Base-by-base conservation (phyloP, 2,329 filamentous ascomycete genomes). In the Alternaria ethzedia region DNA sequence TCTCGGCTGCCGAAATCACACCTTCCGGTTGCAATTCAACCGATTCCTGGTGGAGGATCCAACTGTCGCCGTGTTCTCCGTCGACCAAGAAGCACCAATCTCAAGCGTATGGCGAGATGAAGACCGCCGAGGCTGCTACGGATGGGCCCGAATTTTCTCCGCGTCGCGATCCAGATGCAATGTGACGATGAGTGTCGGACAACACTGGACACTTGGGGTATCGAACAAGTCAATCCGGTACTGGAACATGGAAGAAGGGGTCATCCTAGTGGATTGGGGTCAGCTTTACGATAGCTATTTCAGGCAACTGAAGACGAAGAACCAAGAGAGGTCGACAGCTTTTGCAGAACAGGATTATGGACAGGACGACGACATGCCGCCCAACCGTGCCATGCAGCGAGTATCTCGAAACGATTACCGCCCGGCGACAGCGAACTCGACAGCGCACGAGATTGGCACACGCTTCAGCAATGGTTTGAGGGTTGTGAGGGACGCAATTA, bases 51-150 rank as follows among this genome's bases (percentile, higher is more conserved):
- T 54, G 6, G 65, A 65, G 44, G 56, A 67, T 17, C 57, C 65
- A 13, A 41, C 47, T n/a, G 50, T 67, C n/a, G 65, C 62, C 4
- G 62, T 67, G 2, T 67, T 67, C 41, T 67, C 65, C 13, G 21
- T 54, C 17, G 26, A 26, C 25, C 65, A 67, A 46, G 46, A 54
- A 30, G 51, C 62, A 44, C 50, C 55, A 7, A 49, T 62, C 7
- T 44, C 59, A 28, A 52, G n/a, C 13, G 26, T 28, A 20, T 67
- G 57, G 62, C 54, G 21, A n/a, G 20, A 41, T 6, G 44, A 60
- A 20, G 32, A 15, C n/a, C 46, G 13, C 20, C n/a, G 50, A 10
- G 36, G 30, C 23, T 36, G 28, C 20, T 55, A 41, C 25, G n/a
- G 30, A 26, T 57, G 50, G 47, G 51, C 60, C 17, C 60, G 52